Evolutionary conservation across 192 early-diverging fungal genomes (phyloP).

Genomic region (Entophlyctis luteolus): DNA sequence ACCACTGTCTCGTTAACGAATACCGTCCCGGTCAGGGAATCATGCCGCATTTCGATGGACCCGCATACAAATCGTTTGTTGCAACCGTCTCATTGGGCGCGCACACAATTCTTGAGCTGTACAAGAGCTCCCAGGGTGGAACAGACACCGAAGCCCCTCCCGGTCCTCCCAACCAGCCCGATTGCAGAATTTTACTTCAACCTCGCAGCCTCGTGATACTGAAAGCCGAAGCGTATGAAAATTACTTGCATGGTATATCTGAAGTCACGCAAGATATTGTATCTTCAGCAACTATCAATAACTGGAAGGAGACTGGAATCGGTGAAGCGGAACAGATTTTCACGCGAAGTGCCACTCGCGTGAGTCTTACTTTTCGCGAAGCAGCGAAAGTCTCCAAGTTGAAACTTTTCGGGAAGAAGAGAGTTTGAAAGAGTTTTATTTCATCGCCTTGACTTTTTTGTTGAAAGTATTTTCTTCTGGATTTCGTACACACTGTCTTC

Average conservation of each 20-base stretch:
- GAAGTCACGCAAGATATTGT: conserved; percentile 25
- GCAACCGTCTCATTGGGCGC: conserved; percentile 40
- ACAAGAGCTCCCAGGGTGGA: neutral
- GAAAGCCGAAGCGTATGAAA: conserved; percentile 30
- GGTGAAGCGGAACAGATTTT: neutral
- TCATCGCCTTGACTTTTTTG: too few relatives aligned
- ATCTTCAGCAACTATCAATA: neutral
- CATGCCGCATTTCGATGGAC: conserved; percentile 46
- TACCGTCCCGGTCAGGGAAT: conserved; percentile 41
- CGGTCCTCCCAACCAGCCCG: neutral
- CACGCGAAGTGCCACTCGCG: conserved; percentile 12
- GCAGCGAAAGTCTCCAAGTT: conserved; percentile 27
- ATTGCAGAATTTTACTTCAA: conserved; percentile 25
- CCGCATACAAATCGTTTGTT: conserved; percentile 34
- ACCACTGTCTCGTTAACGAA: conserved; percentile 44
- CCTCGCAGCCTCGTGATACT: conserved; percentile 37
- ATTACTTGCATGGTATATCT: conserved; percentile 36
- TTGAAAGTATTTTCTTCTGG: too few relatives aligned
- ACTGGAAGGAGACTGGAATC: conserved; percentile 11
- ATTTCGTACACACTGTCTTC: too few relatives aligned
- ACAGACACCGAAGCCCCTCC: neutral
- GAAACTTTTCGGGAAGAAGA: conserved; percentile 17
- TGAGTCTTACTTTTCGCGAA: conserved; percentile 38
- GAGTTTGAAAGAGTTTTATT: neutral
- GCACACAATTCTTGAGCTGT: conserved; percentile 29